Conservation (phyloP, 805 yeast genomes). For the Starmerella floris region DNA sequence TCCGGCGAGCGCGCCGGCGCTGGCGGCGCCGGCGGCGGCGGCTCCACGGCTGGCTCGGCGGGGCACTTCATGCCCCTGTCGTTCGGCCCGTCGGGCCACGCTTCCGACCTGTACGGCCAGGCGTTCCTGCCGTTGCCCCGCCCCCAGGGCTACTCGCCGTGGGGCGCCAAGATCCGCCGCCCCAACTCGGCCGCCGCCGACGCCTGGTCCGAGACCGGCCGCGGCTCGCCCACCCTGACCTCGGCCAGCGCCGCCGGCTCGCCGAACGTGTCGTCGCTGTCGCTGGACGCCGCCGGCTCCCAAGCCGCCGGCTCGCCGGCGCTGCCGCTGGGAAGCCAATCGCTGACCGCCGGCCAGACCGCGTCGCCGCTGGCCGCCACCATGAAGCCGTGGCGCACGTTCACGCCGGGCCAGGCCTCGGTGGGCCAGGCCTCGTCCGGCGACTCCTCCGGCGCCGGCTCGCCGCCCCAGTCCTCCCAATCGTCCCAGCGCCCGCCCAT, state of each 20-base stretch:
- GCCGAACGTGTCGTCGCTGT: constrained; percentile 5
- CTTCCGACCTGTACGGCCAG: constrained; percentile 19
- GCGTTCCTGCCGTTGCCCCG: constrained; percentile 18
- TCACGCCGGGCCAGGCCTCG: constrained; percentile 9
- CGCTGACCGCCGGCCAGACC: not conserved
- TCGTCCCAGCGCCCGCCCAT: not conserved
- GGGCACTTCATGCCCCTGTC: constrained; percentile 7
- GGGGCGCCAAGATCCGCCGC: constrained; percentile 16
- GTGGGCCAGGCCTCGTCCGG: not conserved
- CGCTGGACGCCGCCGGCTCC: constrained; percentile 3
- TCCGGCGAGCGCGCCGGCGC: not conserved
- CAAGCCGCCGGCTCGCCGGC: not conserved
- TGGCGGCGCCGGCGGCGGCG: not conserved
- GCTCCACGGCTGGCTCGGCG: not conserved
- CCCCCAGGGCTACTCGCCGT: constrained; percentile 12
- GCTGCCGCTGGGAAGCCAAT: not conserved
- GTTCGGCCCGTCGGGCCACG: constrained; percentile 10
- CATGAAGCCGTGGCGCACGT: constrained; percentile 16
- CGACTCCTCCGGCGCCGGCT: not conserved
- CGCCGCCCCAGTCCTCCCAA: not conserved
- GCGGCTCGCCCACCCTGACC: constrained; percentile 6
- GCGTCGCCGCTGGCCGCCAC: constrained; percentile 13
- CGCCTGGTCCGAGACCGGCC: constrained; percentile 15
- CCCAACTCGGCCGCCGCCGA: constrained; percentile 18
- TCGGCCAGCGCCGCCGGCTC: constrained; percentile 4